Percentiles rank a stretch among this genome's conserved stretches.
Evolutionary conservation across 352 stramenopile species (phyloP).

Genomic region (Pythium scleroteichum): DNA sequence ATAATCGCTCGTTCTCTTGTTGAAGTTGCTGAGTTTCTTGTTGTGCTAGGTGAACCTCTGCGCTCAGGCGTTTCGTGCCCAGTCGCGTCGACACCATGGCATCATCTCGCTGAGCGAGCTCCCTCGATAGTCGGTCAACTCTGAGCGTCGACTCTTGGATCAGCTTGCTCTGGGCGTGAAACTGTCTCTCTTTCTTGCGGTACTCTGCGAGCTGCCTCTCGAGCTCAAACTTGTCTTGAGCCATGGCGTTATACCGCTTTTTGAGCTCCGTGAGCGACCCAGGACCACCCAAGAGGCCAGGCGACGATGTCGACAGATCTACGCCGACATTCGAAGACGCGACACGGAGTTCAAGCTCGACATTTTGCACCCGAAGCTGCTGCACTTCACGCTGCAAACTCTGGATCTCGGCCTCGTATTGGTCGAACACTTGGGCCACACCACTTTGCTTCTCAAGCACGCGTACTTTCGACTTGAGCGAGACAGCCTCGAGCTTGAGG

Average conservation of each 20-base stretch:
- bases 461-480: conserved; percentile 67
- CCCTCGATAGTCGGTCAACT: conserved; percentile 57
- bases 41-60: conserved; percentile 57
- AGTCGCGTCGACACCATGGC: conserved; percentile 52
- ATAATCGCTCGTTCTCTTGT: conserved; percentile 63
- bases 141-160: conserved; percentile 64
- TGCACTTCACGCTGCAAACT: conserved; percentile 55
- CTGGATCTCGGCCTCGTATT: conserved; percentile 71
- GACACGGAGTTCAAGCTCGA: conserved; percentile 56
- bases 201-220: conserved; percentile 56
- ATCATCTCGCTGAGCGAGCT: conserved; percentile 58
- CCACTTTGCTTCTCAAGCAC: conserved; percentile 53
- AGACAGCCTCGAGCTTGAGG: conserved; percentile 66
- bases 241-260: conserved; percentile 60
- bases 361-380: conserved; percentile 57
- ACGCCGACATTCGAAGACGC: not conserved
- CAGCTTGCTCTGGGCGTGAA: conserved; percentile 63
- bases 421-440: conserved; percentile 57
- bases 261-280: conserved; percentile 48
- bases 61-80: conserved; percentile 48
- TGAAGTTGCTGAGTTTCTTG: conserved; percentile 55
- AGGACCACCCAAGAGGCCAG: conserved; percentile 3
- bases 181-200: conserved; percentile 66
- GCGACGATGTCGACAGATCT: not conserved
- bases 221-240: conserved; percentile 61